Base-by-base conservation (phyloP, 768 basidiomycete genomes). In the Pholiota molesta region DNA sequence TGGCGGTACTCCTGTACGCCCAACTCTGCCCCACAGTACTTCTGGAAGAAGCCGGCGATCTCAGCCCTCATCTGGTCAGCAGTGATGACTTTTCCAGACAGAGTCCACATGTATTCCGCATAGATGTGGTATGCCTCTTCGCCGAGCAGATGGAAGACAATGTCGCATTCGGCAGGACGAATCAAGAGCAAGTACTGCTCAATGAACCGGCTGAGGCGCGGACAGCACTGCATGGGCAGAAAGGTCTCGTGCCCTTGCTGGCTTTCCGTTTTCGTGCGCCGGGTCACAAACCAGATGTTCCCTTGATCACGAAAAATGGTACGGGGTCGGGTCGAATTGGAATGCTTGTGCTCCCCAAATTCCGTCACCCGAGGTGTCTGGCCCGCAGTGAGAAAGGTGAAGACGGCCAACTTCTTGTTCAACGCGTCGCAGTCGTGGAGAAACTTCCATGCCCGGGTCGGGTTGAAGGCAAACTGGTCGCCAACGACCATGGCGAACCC, bases 1-100 rank as follows among this genome's bases (percentile, higher is more conserved):
- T 71, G 69, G 4, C 68, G 59, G 53, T 66, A 67, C 10, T 53
- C 65, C 7, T 54, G 42, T 19, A 55, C 51, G 13, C 65, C 64
- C 45, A 62, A 42, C 14, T 54, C 14, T 23, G 57, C 49, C 0
- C 47, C 45, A 29, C 59, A 66, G 33, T 66, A 63, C 11, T 49
- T 28, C 6, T 35, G 26, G 17, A 29, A 37, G 14, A 62, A 7
- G 26, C n/a, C n/a, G n/a, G n/a, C n/a, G n/a, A n/a, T n/a, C n/a
- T n/a, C n/a, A n/a, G n/a, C n/a, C n/a, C n/a, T n/a, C n/a, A n/a
- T n/a, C n/a, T n/a, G n/a, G n/a, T n/a, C n/a, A n/a, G n/a, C n/a
- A n/a, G n/a, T n/a, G n/a, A n/a, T n/a, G n/a, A 35, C 35, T 19
- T 19, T 14, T 2, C 67, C 59, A 11, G 33, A 9, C 26, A 47